phyloP scores from a whole-genome alignment of 2,329 filamentous ascomycete genomes.

The Calonectria hawksworthii region DNA sequence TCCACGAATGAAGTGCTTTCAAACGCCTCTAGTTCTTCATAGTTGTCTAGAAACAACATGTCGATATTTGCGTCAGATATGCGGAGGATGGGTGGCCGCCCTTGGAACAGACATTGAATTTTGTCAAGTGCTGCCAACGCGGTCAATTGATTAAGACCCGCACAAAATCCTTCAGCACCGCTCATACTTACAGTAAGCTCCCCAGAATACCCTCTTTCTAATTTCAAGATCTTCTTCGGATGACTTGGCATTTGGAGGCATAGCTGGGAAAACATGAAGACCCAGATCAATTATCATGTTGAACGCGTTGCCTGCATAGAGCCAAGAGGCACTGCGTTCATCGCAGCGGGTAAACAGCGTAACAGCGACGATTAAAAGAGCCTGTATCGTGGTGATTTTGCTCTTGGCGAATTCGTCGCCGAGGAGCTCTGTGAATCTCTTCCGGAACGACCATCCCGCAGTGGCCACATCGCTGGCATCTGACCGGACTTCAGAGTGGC shows the following conservation, averaged over 20 bases:
- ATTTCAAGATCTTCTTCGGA: constrained; percentile 35
- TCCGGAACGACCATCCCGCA: constrained; percentile 62
- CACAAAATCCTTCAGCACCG: too few species aligned
- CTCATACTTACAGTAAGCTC: constrained; percentile 44
- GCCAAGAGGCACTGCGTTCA: constrained; percentile 67
- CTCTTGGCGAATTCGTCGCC: constrained; percentile 61
- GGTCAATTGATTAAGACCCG: not conserved
- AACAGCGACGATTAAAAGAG: constrained; percentile 64
- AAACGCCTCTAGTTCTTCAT: constrained; percentile 67
- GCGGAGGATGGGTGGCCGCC: constrained; percentile 62
- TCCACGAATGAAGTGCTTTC: constrained; percentile 49
- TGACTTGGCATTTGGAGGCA: not conserved
- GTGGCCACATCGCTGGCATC: constrained; percentile 61
- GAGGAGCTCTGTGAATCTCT: constrained; percentile 61
- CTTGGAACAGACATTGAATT: constrained; percentile 68
- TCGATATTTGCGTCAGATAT: constrained; percentile 62
- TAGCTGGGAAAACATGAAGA: constrained; percentile 51
- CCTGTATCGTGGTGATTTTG: constrained; percentile 68
- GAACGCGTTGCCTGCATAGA: constrained; percentile 64
- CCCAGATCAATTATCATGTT: constrained; percentile 60
- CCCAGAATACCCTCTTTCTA: constrained; percentile 41
- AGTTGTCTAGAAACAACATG: constrained; percentile 62
- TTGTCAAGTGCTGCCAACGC: constrained; percentile 55
- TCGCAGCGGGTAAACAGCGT: constrained; percentile 65
- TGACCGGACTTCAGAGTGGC: constrained; percentile 59